Conservation (phyloP, 805 yeast genomes). For the Kodamaea fukazawae region DNA sequence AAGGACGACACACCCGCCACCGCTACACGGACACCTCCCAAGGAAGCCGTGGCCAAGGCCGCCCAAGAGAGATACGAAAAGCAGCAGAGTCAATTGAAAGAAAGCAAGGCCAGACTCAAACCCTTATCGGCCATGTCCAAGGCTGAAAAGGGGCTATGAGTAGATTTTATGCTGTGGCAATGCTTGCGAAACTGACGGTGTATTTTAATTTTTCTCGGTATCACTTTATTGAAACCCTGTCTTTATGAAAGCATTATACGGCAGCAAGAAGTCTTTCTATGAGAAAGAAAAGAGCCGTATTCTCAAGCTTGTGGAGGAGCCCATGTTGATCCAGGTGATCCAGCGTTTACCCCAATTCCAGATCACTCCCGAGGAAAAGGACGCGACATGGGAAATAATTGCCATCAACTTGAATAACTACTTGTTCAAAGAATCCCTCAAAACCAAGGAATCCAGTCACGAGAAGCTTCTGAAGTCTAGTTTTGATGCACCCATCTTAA, state of each 20-base stretch:
- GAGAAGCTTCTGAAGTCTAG: neutral
- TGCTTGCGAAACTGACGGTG: too few species aligned
- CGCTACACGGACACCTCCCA: constrained; percentile 12
- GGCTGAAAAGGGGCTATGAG: constrained; percentile 31
- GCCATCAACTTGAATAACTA: constrained; percentile 30
- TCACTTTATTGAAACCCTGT: neutral
- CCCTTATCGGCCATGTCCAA: constrained; percentile 29
- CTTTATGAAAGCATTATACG: constrained; percentile 6
- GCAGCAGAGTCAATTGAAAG: constrained; percentile 25
- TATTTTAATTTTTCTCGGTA: neutral
- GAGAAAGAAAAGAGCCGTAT: constrained; percentile 24
- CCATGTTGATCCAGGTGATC: constrained; percentile 27
- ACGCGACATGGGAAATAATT: constrained; percentile 33
- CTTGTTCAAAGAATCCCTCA: constrained; percentile 16
- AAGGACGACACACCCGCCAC: neutral
- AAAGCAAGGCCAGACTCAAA: constrained; percentile 30
- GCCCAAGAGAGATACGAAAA: constrained; percentile 34
- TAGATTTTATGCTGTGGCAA: too few species aligned
- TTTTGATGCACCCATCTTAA: constrained; percentile 5
- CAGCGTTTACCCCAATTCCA: constrained; percentile 33
- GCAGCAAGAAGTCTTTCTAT: constrained; percentile 23
- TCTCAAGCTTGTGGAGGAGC: constrained; percentile 21
- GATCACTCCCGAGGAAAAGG: constrained; percentile 18
- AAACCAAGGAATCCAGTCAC: neutral
- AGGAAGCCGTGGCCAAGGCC: constrained; percentile 39